Base-by-base conservation (phyloP, 257 asterid genomes). In the Buddleja alternifolia region DNA sequence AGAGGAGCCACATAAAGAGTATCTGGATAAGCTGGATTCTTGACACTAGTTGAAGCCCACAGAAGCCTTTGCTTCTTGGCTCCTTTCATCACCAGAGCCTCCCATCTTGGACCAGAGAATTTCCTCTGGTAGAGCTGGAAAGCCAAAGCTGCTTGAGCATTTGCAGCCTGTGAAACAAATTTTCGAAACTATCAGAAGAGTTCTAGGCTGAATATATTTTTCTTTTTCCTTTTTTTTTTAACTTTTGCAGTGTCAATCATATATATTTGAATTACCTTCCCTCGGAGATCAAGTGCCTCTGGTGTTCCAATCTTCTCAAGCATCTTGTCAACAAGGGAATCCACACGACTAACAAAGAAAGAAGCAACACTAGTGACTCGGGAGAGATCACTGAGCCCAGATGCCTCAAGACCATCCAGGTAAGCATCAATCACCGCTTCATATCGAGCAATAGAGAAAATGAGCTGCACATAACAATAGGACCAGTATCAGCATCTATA, bases 31-130 rank as follows among this genome's bases (percentile, higher is more conserved):
- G 97, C 97, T 64, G 99, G 99, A 74, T 94, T 94, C 92, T 94
- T 94, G 51, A 94, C 98, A 50, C 99, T 91, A 60, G 99, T 94
- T 67, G 99, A 94, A 55, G 99, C 98, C 99, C 99, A 94, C 58
- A 94, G 84, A 68, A 94, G 84, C 80, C 99, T 87, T 82, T 94
- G 99, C 84, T 91, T 94, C 89, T 94, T 94, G 42, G 99, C 99
- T 74, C 99, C 99, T 76, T 94, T 94, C 88, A 89, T 94, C 74
- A 81, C 95, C 90, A 94, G 77, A 24, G 93, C 96, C 77, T 94
- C 99, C 99, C 99, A 94, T 85, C 99, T 86, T 42, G 96, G 95
- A 39, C 99, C 99, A 45, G 99, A 94, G 84, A 94, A 94, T 74
- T 94, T 94, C 85, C 86, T 87, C 81, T 83, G 96, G 84, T 94